Base-by-base conservation (phyloP, 768 basidiomycete genomes). In the Amyloporia xantha region DNA sequence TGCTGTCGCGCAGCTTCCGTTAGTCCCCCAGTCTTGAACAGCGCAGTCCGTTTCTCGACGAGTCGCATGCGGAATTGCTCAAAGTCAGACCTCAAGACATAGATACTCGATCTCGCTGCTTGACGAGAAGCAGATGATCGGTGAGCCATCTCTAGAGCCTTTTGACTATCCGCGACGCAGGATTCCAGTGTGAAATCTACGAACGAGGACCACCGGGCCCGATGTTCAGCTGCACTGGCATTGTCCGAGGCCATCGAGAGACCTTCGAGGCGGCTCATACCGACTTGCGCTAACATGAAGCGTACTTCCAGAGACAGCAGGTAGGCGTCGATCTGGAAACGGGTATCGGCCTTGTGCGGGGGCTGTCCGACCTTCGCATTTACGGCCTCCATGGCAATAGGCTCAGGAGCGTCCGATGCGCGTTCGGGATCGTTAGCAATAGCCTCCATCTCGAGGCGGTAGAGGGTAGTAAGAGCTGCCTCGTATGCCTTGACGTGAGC, bases 301-400 rank as follows among this genome's bases (percentile, higher is more conserved):
- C 71, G 68, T 5, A 70, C 48, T 17, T 68, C 62, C 37, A 73
- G 61, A 9, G 64, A 63, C 11, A 64, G 50, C 51, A 66, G 58
- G 49, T 66, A 60, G 0, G 63, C 71, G 36, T 70, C 68, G 27
- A 68, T 57, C 26, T 58, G 57, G 56, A 64, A 67, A 6, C 66
- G 63, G 0, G 59, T 57, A 40, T 68, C 65, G 4, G 68, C 66
- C 26, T 60, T 63, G n/a, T 68, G 70, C 1, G 60, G 64, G 0
- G 67, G 63, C 28, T 65, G 62, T 1, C 68, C 69, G 2, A 69
- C 60, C 41, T 64, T 57, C 42, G 35, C 48, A 38, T 56, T 61
- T 13, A 69, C 67, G 7, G 53, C 54, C 2, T 30, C 36, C 41
- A 71, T 49, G 0, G 66, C 67, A 5, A 52, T 17, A 1, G 59